Conservation (phyloP, 352 stramenopile genomes). For the Thalassiosira sp. region DNA sequence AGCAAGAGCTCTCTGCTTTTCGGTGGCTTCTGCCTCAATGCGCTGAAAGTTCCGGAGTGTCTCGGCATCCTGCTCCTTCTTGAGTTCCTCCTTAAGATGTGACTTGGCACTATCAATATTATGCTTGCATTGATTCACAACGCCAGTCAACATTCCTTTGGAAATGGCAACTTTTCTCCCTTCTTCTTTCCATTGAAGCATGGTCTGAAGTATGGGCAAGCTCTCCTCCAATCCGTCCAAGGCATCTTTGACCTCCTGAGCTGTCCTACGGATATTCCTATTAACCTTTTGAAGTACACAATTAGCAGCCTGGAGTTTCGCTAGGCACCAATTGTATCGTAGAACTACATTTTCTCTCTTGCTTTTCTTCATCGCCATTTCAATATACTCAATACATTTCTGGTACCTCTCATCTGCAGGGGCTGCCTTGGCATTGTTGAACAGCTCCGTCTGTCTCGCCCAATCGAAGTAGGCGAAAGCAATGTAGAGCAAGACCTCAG, state of each 20-base stretch:
- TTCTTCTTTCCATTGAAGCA: constrained; percentile 72
- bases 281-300: constrained; percentile 80
- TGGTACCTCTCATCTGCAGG: constrained; percentile 78
- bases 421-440: constrained; percentile 75
- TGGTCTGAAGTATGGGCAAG: constrained; percentile 69
- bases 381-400: constrained; percentile 75
- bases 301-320: constrained; percentile 75
- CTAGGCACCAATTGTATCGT: constrained; percentile 79
- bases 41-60: constrained; percentile 67
- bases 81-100: constrained; percentile 76
- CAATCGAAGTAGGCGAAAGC: constrained; percentile 83
- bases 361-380: constrained; percentile 67
- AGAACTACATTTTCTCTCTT: constrained; percentile 68
- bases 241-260: constrained; percentile 75
- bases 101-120: constrained; percentile 79
- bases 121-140: constrained; percentile 70
- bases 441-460: constrained; percentile 76
- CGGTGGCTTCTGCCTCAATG: constrained; percentile 58
- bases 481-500: constrained; percentile 79
- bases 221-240: constrained; percentile 73
- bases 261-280: constrained; percentile 72
- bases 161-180: constrained; percentile 71
- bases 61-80: constrained; percentile 68
- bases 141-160: constrained; percentile 72
- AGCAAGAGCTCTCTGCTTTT: constrained; percentile 65